Conservation (phyloP, 2,329 filamentous ascomycete genomes). For the Pseudofabraea citricarpa region DNA sequence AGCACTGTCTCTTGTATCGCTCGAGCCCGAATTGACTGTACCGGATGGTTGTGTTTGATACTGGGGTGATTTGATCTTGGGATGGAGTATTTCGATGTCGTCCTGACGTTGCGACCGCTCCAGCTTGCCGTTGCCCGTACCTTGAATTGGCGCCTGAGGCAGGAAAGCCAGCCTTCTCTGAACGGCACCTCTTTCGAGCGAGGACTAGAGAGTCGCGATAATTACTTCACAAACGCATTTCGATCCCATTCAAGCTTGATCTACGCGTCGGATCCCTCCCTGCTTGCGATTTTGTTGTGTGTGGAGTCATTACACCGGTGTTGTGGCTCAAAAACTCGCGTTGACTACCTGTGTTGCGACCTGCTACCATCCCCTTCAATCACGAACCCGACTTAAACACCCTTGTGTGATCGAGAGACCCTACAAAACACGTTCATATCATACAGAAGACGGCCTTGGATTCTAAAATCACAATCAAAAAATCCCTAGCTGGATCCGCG, state of each 20-base stretch:
- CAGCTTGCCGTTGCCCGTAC: no score
- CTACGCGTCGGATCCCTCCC: constrained; percentile 26
- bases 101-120: not conserved
- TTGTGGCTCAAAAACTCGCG: constrained; percentile 21
- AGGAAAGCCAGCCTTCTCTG: not conserved
- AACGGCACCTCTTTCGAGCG: constrained; percentile 16
- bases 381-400: no score
- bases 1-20: constrained; percentile 3
- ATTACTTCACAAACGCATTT: constrained; percentile 21
- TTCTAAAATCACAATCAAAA: no score
- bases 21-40: constrained; percentile 6
- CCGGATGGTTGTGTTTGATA: constrained; percentile 14
- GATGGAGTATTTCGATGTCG: not conserved
- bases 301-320: constrained; percentile 12
- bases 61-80: not conserved
- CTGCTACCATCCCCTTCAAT: not conserved
- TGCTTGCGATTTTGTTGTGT: constrained; percentile 14
- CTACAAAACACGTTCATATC: no score
- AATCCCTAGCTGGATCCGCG: no score
- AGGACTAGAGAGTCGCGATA: constrained; percentile 14
- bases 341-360: constrained; percentile 8
- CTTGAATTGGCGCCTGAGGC: constrained; percentile 1
- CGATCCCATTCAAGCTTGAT: constrained; percentile 21
- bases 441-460: no score
- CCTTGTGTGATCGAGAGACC: no score